A percentile compares a stretch with the other conserved stretches of the same genome.
Conservation (phyloP, 257 asterid species). For the Echites panduratus region DNA sequence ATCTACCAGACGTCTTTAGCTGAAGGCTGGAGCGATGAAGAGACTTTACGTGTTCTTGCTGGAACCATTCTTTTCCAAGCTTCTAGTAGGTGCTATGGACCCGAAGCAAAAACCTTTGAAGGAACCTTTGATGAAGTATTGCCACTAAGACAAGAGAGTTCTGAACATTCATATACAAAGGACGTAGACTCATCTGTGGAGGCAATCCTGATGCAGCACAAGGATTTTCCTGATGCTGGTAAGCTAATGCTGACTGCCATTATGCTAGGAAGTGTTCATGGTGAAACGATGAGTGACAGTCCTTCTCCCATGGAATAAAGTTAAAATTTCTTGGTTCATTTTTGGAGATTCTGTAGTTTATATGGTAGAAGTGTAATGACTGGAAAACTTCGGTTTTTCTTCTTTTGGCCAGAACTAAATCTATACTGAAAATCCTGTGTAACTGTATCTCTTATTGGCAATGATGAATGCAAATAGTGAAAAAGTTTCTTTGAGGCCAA, state of each 20-base stretch:
- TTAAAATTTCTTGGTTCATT: not conserved
- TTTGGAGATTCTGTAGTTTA: not conserved
- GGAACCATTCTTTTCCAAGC: conserved; percentile 70
- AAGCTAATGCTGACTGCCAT: conserved; percentile 76
- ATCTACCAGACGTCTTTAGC: conserved; percentile 48
- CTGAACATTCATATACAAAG: conserved; percentile 27
- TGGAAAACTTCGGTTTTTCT: not conserved
- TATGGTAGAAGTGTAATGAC: not conserved
- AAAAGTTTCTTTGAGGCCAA: not conserved
- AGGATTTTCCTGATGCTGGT: conserved; percentile 79
- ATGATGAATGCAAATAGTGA: not conserved
- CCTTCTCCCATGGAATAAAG: conserved; percentile 29
- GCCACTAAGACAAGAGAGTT: conserved; percentile 49
- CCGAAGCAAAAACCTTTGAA: conserved; percentile 51
- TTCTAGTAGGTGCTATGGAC: conserved; percentile 72
- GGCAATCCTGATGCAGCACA: conserved; percentile 72
- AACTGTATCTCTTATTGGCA: not conserved
- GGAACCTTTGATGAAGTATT: conserved; percentile 67
- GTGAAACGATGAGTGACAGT: conserved; percentile 16
- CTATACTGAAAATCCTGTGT: not conserved
- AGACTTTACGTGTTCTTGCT: conserved; percentile 42
- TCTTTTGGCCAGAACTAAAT: not conserved
- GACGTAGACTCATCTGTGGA: conserved; percentile 55
- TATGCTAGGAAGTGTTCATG: conserved; percentile 48
- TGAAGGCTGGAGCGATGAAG: conserved; percentile 89